Base-by-base conservation (phyloP, 1,284 basidiomycete genomes). In the Cryptococcus sp. region DNA sequence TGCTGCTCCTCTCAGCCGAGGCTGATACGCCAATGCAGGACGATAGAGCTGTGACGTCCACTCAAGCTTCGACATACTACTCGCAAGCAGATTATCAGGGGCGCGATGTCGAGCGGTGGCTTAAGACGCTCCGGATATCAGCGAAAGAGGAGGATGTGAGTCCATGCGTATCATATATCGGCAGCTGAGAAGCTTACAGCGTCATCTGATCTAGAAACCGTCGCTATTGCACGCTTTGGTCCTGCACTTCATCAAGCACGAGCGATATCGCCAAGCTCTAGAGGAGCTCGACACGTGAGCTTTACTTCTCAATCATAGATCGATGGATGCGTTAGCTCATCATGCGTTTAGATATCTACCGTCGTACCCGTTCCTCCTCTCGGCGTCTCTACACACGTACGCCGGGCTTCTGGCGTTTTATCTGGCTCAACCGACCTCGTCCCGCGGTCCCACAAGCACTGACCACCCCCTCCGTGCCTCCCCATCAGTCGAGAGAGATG, bases 261-360 rank as follows among this genome's bases (percentile, higher is more conserved):
- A 81, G 2, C 82, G 82, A 66, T 82, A 88, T 67, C 82, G 81
- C 57, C 85, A 87, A 50, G 92, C 91, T 1, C 78, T 92, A 60
- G 88, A 91, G 60, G 89, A 94, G 71, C 80, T 94, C 15, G 90
- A 93, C 70, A 81, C 92, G 89, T 92, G 76, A 67, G 85, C 78
- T 17, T 5, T 11, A n/a, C 41, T 15, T 10, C 43, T 11, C 47
- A 42, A 22, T 47, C 15, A 3, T 39, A 39, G 8, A 17, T 40
- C 22, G 30, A 2, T 8, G 10, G 30, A 35, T 35, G 30, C 20
- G 17, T 54, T 3, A 43, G 19, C 11, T 16, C 30, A 46, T 43
- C 30, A 6, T 20, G 16, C 35, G 4, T 16, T 8, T 39, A 93
- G 90, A 38, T 93, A 90, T 72, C 82, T 94, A 13, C 86, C 89